Evolutionary conservation across 495 filamentous ascomycete species (phyloP), one percentile per base, ranked within the genome.

Genomic region (Lepraria neglecta): DNA sequence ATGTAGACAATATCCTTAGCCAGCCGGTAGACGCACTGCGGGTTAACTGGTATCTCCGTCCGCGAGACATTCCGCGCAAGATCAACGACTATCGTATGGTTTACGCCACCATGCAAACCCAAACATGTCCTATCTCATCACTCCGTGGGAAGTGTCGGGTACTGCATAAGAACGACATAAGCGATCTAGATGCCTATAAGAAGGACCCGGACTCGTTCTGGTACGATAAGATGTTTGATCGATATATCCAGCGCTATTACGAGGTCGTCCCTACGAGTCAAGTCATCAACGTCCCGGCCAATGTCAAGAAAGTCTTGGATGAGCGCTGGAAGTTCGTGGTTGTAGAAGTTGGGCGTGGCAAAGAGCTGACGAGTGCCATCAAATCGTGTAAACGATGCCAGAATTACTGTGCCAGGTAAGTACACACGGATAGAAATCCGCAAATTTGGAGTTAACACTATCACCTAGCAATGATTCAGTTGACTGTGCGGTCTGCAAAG

Each of bases 21-120:
- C 81, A 84, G 56, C 84, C 89, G 17, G 85, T 99, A 60, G 92
- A 97, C 71, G 82, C 90, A 27, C 72, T 99, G 68, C 85, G 91
- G 61, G 86, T 97, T 67, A 99, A 99, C 75, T 99, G 94, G 94
- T 97, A 91, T 74, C 97, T 97, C 71, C 84, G 94, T 17, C 92
- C 95, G 55, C 89, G 91, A 74, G 94, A 99, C 71, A 95, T 99
- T 60, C 89, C 89, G 63, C 88, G 90, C 51, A 92, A 91, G 72
- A 87, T 88, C 64, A 87, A 87, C 65, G 94, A 99, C 75, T 90
- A 87, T 56, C 85, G 94, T 59, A 77, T 90, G 64, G 81, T 97
- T 33, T 97, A 92, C 74, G 91, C 90, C 55, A 95, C 92, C 12
- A 99, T 99, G 94, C 94, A 99, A 68, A 97, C 94, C 33, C 95